Base-by-base conservation (phyloP, 208 protist genomes). In the Angomonas ambiguus region DNA sequence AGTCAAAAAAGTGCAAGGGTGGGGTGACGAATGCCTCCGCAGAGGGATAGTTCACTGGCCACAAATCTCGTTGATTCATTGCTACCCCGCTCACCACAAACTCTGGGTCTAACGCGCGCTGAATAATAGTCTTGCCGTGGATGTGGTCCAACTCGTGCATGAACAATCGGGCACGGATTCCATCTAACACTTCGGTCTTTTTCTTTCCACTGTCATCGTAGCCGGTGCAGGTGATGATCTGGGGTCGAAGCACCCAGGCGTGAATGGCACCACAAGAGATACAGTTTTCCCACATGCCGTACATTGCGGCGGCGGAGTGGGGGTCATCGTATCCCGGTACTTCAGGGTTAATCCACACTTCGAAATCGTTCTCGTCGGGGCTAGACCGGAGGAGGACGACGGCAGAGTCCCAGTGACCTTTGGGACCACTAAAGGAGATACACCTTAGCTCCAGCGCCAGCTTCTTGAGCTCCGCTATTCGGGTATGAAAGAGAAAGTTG, bases 261-360 rank as follows among this genome's bases (percentile, higher is more conserved):
- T 55, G 69, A 49, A 72, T 78, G 1, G 84, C 74, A 0, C 86
- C 87, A 35, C 87, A 93, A 13, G 82, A 91, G 33, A 94, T 86
- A 68, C 88, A 94, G 72, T 93, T 96, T 69, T 96, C 87, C 91
- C 91, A 96, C 91, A 94, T 96, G 42, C 91, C 91, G 58, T 92
- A 94, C 90, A 95, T 93, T 6, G 90, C 80, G 13, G 90, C 90
- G 20, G 92, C 72, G 11, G 86, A 80, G 30, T 76, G 53, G 18
- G 72, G 77, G 60, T 91, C 85, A 51, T 93, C 78, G 65, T 93
- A 92, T 31, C 81, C 83, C 1, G 87, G 82, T 8, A 95, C 80
- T 11, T 65, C 69, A 0, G 90, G 90, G 64, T 93, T 95, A 27
- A 93, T 87, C 85, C 87, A 95, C 66, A 93, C 85, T 55, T 95